A percentile compares a stretch with the other conserved stretches of the same genome.
phyloP scores from a whole-genome alignment of 805 yeast genomes.

The Candida khao-thaluensis region DNA sequence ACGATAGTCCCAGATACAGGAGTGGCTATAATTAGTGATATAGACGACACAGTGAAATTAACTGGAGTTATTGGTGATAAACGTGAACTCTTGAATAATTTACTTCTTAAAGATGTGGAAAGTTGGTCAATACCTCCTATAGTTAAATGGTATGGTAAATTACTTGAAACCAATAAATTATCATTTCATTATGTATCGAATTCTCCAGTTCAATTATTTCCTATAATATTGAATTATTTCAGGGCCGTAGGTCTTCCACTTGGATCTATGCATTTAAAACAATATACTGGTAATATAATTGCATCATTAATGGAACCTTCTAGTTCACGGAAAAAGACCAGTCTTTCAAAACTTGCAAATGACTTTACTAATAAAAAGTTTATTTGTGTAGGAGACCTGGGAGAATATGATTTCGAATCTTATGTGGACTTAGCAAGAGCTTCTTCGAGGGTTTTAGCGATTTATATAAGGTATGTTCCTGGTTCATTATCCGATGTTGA shows the following conservation, averaged over 20 bases:
- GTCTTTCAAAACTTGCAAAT: slow-evolving; percentile 57
- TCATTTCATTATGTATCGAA: slow-evolving; percentile 93
- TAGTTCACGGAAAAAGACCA: slow-evolving; percentile 70
- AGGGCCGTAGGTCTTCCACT: slow-evolving; percentile 57
- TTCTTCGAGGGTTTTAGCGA: slow-evolving; percentile 67
- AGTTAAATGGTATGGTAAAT: slow-evolving; percentile 63
- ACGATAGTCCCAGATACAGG: slow-evolving; percentile 48
- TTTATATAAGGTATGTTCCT: slow-evolving; percentile 76
- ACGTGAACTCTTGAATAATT: slow-evolving; percentile 74
- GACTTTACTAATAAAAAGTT: slow-evolving; percentile 81
- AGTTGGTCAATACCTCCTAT: slow-evolving; percentile 77
- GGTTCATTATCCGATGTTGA: slow-evolving; percentile 62
- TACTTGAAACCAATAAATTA: slow-evolving; percentile 45
- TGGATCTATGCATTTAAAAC: slow-evolving; percentile 86
- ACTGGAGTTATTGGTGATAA: slow-evolving; percentile 92
- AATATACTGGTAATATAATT: slow-evolving; percentile 79
- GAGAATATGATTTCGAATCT: slow-evolving; percentile 93
- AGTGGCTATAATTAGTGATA: slow-evolving; percentile 78
- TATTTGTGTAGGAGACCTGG: slow-evolving; percentile 90
- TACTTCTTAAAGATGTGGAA: slow-evolving; percentile 62
- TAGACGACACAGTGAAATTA: slow-evolving; percentile 89
- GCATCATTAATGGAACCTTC: slow-evolving; percentile 86
- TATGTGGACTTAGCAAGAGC: slow-evolving; percentile 65
- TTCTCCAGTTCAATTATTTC: slow-evolving; percentile 88
- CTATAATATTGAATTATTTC: slow-evolving; percentile 58